These are phyloP conservation scores for Magnaporthiopsis rhizophila DNA, from an alignment of 2,329 filamentous ascomycete genomes.

Conservation along the genomic window DNA sequence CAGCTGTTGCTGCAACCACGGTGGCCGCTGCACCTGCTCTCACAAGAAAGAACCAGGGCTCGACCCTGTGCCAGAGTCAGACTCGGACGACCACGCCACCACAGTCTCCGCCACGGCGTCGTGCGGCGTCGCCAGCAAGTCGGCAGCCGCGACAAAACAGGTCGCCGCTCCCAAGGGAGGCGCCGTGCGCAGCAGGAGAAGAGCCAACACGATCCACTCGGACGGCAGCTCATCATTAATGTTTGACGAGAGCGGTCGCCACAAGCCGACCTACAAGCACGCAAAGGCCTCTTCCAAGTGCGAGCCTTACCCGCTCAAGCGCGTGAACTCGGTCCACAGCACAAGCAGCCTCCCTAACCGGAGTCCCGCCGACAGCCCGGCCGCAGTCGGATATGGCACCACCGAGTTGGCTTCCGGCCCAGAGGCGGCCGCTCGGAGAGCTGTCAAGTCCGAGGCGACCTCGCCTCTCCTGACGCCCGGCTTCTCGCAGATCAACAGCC, in stretches of 20 bases:
- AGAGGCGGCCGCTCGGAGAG: constrained; percentile 33
- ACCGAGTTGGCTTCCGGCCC: constrained; percentile 27
- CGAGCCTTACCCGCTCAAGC: constrained; percentile 52
- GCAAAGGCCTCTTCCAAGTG: constrained; percentile 53
- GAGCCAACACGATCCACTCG: constrained; percentile 55
- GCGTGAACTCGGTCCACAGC: constrained; percentile 50
- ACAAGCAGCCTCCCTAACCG: constrained; percentile 28
- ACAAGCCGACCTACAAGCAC: constrained; percentile 54
- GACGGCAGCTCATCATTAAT: constrained; percentile 43
- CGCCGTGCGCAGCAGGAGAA: constrained; percentile 19
- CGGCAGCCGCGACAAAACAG: constrained; percentile 18
- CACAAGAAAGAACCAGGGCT: constrained; percentile 53
- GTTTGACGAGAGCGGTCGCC: constrained; percentile 57
- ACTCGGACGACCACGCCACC: constrained; percentile 40
- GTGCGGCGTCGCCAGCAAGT: not conserved
- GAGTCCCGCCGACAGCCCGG: constrained; percentile 13
- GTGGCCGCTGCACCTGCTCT: constrained; percentile 56
- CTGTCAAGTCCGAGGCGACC: constrained; percentile 52
- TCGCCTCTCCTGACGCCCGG: constrained; percentile 46
- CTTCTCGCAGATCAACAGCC: constrained; percentile 43
- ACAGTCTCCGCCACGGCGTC: not conserved
- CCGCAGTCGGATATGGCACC: constrained; percentile 29
- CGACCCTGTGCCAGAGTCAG: constrained; percentile 57
- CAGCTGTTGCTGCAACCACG: constrained; percentile 64
- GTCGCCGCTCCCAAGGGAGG: constrained; percentile 29